Evolutionary conservation across 176 grass and related monocot species (phyloP).

Genomic region (Triticum monococcum): DNA sequence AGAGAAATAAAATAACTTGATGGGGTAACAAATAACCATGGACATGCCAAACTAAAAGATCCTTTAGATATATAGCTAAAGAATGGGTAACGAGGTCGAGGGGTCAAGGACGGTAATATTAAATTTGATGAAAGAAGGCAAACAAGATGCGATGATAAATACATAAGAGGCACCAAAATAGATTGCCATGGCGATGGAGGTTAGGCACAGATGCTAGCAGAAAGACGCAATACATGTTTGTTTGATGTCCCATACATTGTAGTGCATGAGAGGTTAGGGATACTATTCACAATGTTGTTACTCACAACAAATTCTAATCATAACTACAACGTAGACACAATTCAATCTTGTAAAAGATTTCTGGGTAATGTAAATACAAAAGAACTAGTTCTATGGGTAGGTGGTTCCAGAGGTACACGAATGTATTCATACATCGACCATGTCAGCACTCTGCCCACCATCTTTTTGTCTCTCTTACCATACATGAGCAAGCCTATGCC

Average conservation of each 20-base stretch:
- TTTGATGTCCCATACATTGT: neutral
- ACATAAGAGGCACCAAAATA: neutral
- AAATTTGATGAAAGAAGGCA: neutral
- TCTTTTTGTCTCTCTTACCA: neutral
- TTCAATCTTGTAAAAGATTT: neutral
- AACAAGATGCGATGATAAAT: neutral
- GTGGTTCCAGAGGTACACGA: too few species aligned
- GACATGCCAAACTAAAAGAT: neutral
- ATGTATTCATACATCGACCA: too few species aligned
- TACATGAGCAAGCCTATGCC: neutral
- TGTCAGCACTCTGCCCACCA: too few species aligned
- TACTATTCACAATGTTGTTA: neutral
- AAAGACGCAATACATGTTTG: neutral
- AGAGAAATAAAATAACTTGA: neutral
- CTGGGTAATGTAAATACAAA: too few species aligned
- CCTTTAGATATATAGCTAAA: neutral
- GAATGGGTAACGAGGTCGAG: neutral
- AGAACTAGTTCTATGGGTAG: too few species aligned
- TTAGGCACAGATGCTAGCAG: neutral
- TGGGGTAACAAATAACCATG: neutral
- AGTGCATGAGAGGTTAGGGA: neutral
- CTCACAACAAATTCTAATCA: neutral
- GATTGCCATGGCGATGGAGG: neutral
- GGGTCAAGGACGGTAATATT: neutral
- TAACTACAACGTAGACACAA: neutral